phyloP scores from a whole-genome alignment of 2,329 filamentous ascomycete genomes.

The Graphium sp. region DNA sequence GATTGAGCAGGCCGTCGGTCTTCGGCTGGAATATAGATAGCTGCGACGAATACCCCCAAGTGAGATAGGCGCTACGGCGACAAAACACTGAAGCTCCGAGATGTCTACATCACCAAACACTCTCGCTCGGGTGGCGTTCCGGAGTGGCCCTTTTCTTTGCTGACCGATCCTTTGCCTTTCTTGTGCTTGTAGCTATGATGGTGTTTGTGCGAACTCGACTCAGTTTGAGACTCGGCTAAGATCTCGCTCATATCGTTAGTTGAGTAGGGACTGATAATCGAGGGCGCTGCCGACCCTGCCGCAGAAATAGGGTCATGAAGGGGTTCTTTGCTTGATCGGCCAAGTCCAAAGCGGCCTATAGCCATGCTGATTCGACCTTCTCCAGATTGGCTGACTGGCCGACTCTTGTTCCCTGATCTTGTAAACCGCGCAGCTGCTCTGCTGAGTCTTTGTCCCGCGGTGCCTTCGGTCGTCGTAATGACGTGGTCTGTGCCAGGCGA shows the following conservation, averaged over 20 bases:
- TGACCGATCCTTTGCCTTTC: constrained; percentile 11
- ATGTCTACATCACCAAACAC: constrained; percentile 2
- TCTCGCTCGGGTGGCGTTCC: constrained; percentile 15
- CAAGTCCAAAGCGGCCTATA: constrained; percentile 36
- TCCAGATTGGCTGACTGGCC: constrained; percentile 39
- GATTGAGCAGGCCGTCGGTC: not conserved
- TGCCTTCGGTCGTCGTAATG: constrained; percentile 37
- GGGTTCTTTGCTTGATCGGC: constrained; percentile 32
- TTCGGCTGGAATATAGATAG: too few species aligned
- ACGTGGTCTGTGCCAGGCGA: constrained; percentile 7
- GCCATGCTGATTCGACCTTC: constrained; percentile 40
- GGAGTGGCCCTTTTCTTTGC: constrained; percentile 12
- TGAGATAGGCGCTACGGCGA: too few species aligned
- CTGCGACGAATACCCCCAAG: too few species aligned
- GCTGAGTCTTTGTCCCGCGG: constrained; percentile 34
- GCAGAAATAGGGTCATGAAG: constrained; percentile 14
- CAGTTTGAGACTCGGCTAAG: not conserved
- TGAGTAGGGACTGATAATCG: constrained; percentile 10
- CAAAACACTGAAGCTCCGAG: too few species aligned
- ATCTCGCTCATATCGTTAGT: constrained; percentile 9
- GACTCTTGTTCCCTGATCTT: constrained; percentile 27
- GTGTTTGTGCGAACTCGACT: constrained; percentile 9
- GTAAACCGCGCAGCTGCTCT: constrained; percentile 40
- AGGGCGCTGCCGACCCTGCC: not conserved
- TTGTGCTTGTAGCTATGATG: constrained; percentile 17